These are phyloP conservation scores for Xylogone sp. DNA, from an alignment of 2,329 filamentous ascomycete species.

Conservation along the genomic window DNA sequence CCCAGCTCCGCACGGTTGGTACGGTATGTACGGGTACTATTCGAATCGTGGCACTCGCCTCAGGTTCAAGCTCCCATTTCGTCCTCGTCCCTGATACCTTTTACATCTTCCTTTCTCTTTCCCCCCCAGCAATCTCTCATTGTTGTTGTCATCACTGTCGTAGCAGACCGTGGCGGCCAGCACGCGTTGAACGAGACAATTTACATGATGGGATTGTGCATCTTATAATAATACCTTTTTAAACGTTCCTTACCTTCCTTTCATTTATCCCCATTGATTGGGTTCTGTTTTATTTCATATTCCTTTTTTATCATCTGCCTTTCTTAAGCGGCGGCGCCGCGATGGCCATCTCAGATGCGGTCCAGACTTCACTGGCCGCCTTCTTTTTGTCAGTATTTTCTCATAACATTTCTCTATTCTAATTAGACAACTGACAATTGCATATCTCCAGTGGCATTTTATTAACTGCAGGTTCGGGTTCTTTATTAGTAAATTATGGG, in stretches of 20 bases:
- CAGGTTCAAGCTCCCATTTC: conserved; percentile 1
- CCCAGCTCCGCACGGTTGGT: not conserved
- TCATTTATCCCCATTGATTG: conserved; percentile 24
- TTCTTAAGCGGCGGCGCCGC: conserved; percentile 10
- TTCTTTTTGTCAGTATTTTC: conserved; percentile 28
- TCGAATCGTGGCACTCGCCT: not conserved
- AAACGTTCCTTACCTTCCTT: conserved; percentile 2
- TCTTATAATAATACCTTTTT: conserved; percentile 21
- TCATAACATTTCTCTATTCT: not conserved
- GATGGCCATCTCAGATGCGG: conserved; percentile 26
- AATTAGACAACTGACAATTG: not conserved
- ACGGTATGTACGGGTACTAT: not conserved
- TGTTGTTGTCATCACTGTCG: conserved; percentile 17
- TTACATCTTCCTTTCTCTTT: conserved; percentile 5
- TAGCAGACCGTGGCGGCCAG: conserved; percentile 17
- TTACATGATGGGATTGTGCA: conserved; percentile 20
- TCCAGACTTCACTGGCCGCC: conserved; percentile 27
- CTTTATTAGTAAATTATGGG: conserved; percentile 24
- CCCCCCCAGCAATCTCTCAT: conserved; percentile 9
- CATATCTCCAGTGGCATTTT: conserved; percentile 26
- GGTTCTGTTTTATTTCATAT: conserved; percentile 21
- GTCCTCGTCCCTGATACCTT: conserved; percentile 2
- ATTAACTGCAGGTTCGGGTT: conserved; percentile 25
- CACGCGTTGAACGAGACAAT: conserved; percentile 14
- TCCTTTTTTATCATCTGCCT: conserved; percentile 13